Base-by-base conservation (phyloP, 495 filamentous ascomycete genomes). In the Trichoderma asperelloides region DNA sequence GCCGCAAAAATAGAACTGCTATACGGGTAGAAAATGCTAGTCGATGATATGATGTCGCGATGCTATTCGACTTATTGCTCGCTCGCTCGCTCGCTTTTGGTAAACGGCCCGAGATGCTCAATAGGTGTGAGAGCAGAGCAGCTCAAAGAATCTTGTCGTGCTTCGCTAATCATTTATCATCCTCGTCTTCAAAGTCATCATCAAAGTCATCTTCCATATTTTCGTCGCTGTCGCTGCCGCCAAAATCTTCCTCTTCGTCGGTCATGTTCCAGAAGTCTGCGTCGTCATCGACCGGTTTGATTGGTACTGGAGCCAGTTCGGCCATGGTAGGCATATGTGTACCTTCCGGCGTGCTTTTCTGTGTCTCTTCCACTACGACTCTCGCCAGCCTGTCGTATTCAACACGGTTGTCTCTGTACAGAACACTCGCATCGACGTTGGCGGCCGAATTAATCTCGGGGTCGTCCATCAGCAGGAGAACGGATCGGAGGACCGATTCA, bases 371-470 rank as follows among this genome's bases (percentile, higher is more conserved):
- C 2, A 94, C 89, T 60, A 91, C 85, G 41, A 84, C 82, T 66
- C 79, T 80, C 4, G 94, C 93, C 69, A 79, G 84, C 63, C 78
- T 74, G 74, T 90, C 89, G 79, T 93, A 98, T 30, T 74, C 70
- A 8, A 82, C 80, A 4, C 85, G 85, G 27, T 89, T 74, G 66
- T 91, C 90, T 65, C 95, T 86, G 63, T 96, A 85, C 84, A 93
- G 84, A 15, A 97, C 89, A 33, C 89, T 86, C 13, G 95, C 95
- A 71, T 98, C 94, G 63, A 98, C 95, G 71, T 98, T 98, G 67
- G 95, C 95, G 0, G 95, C 92, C 6, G 91, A 96, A 67, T 87
- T 91, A 69, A 94, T 89, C 74, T 98, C 95, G 18, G 95, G 91
- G 74, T 96, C 90, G 74, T 98, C 95, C 55, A 98, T 87, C 1